Evolutionary conservation across 2,329 filamentous ascomycete genomes (phyloP), one percentile per base, ranked within the genome.

Genomic region (Huntiella moniliformis): DNA sequence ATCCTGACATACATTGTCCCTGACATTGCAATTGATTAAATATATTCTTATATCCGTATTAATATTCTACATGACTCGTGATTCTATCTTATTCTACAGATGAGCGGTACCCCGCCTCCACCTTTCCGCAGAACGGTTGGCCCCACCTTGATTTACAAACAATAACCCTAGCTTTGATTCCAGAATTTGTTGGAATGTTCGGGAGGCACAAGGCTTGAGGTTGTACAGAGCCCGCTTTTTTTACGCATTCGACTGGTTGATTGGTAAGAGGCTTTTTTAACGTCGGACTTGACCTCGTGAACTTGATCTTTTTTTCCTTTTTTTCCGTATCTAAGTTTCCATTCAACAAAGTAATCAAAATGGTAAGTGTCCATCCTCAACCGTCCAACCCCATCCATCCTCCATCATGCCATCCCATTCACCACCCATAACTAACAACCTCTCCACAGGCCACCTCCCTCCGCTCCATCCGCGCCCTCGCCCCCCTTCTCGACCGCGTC

Each of bases 401-500:
- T 11, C 34, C 18, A 32, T 37, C 40, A 11, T n/a, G 38, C 22
- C 15, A 31, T n/a, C 38, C 45, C 22, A 43, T 38, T n/a, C 13
- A 12, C 22, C n/a, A 31, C 35, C 31, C 18, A 36, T 18, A 31
- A 17, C 17, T 18, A 16, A 12, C 12, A 35, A 17, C 13, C 38
- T 11, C 11, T 8, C 11, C 13, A 1, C 51, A 79, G 75, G 66
- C 74, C 56, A 79, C 75, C 60, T 74, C 87, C 54, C 76, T 96
- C 70, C 91, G 88, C 66, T 92, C 82, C 63, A 87, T 98, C 77
- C 91, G 88, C 68, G 79, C 79, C 59, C 87, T 98, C 58, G 82
- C 80, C 50, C 91, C 91, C 52, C 87, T 98, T 56, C 79, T 98
- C 66, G 91, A 98, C 77, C 88, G 91, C 58, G 86, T 98, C 56